Evolutionary conservation across 2,329 filamentous ascomycete species (phyloP), one percentile per base, ranked within the genome.

Genomic region (Ophiostoma perfectum): DNA sequence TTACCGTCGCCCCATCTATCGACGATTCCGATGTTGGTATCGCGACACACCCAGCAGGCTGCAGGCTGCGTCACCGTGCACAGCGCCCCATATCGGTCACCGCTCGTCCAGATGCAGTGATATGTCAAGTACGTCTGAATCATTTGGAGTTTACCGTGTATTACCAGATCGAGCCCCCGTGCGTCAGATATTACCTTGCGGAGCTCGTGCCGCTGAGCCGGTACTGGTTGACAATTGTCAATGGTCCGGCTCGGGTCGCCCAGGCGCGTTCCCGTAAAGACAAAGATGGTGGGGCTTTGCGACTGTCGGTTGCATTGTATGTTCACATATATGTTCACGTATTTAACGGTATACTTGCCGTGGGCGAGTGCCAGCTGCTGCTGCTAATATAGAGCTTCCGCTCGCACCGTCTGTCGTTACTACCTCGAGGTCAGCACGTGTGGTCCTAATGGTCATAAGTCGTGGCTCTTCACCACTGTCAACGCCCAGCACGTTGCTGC

Each of bases 71-170:
- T 75, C 64, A 75, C 71, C 8, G 74, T 75, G 14, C 75, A 74
- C n/a, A 73, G 73, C 58, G 72, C 74, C 11, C 73, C 74, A 65
- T 71, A 73, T 27, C 74, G 69, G 66, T 73, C 73, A 41, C 74
- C 74, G 70, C 71, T 73, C 47, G 72, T 74, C 73, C 74, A 75
- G 60, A 69, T 73, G 68, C 74, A 75, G 67, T 72, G 72, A 70
- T 75, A 75, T 16, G 73, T 75, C 63, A 71, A 74, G 64, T 69
- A 75, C 12, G 70, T 71, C 73, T 73, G 70, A 74, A 72, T 72
- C 73, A 74, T n/a, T 47, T 65, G 8, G 67, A 12, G 68, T 73
- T 67, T 18, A 44, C 69, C 38, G 74, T 72, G 71, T 75, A 27
- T 27, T 27, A 75, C 74, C 74, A 75, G 14, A 68, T 70, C 44